Base-by-base conservation (phyloP, 495 filamentous ascomycete genomes). In the Penicillium verhagenii region DNA sequence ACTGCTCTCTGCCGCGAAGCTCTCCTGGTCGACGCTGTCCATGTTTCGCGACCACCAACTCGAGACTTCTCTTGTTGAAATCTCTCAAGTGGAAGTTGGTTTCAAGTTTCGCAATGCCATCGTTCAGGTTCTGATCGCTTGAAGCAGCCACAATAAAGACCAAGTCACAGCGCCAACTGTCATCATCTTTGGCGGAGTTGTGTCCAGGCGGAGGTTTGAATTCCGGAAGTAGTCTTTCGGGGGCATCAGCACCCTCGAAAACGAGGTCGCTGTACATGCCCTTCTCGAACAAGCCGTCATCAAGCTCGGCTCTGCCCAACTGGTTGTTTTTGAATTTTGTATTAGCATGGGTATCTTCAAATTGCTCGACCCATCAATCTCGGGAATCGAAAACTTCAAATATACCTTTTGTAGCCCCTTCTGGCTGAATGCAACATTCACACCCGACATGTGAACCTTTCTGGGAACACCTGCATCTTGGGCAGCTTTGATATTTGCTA, bases 1-100 rank as follows among this genome's bases (percentile, higher is more conserved):
- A 61, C 58, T 61, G 58, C 24, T 61, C 58, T 28, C 43, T 54
- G n/a, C 58, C 58, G 6, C 45, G 43, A 4, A 54, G 20, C 4
- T 43, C 20, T 21, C 20, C 52, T 14, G 25, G 43, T 3, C 52
- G 44, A 19, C 25, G 16, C 44, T 54, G 16, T 49, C 57, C 45
- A 14, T 59, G 20, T 46, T 56, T 52, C 1, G 19, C 35, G 18
- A 64, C 13, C 13, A 28, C 25, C 6, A 50, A 43, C 25, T 51
- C 31, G 11, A 24, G 24, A 43, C 56, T 59, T 23, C 46, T 18
- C 37, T 49, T 52, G 25, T 53, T 23, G 11, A 13, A n/a, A 28
- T 53, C 51, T 8, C 19, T 20, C 5, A 53, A 11, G 19, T 28
- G 48, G 49, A 63, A 63, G 33, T 52, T 38, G 29, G 24, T 53